Evolutionary conservation across 805 yeast genomes (phyloP), one percentile per base, ranked within the genome.

Genomic region (Cyberlindnera mississippiensis): DNA sequence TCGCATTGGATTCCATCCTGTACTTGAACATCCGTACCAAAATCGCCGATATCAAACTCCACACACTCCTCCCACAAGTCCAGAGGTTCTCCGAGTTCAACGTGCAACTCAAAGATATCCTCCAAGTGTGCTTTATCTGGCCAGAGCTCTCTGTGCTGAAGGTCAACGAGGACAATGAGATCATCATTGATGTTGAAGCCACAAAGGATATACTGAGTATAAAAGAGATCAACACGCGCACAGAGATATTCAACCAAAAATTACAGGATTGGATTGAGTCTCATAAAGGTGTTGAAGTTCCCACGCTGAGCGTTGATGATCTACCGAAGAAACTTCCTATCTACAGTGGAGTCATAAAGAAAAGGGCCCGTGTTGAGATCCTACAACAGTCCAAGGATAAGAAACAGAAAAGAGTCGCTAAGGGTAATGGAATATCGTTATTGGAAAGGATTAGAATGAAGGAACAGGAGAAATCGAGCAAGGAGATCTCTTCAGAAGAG

Each of bases 391-490:
- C 24, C 9, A 42, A 45, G 27, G 33, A 22, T 12, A 17, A 20
- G 2, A 33, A 36, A 29, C 37, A 26, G 32, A 37, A 28, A 22
- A 29, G 20, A 10, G 35, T 28, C n/a, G 17, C 9, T 3, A 45
- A 43, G 1, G 27, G 36, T 8, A 38, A 36, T 7, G 52, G 51
- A 9, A 33, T 62, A 9, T 55, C 69, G 1, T 49, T 72, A 6
- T 45, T 71, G 11, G 71, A 72, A 33, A 55, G 76, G 34, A 68
- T 71, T 36, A 60, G 57, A 39, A 42, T 52, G 33, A 69, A 65
- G 48, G 74, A 72, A 41, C 50, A 52, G 16, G 49, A 44, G 13
- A 54, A 40, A 14, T 35, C 46, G 6, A 42, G 40, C 2, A 45
- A 46, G 14, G 30, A 38, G 6, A 17, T 48, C 0, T 29, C 55